These are phyloP conservation scores for Ensete ventricosum DNA, from an alignment of 176 grass and related monocot genomes.

Conservation along the genomic window DNA sequence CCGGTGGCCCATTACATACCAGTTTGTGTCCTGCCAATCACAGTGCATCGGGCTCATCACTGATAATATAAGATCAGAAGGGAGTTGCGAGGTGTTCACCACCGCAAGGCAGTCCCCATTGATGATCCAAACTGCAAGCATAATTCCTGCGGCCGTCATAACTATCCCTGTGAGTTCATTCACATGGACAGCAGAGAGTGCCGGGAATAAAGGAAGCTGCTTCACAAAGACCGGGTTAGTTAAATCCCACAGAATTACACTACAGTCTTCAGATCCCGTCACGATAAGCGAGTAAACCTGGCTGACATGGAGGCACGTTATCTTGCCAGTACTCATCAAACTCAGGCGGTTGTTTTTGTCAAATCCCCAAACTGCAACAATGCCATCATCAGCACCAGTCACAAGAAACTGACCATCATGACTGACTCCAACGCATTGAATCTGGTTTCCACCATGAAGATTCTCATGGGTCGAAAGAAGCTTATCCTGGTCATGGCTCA, in stretches of 20 bases:
- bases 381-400: constrained; percentile 82
- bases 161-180: constrained; percentile 86
- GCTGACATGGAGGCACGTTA: constrained; percentile 80
- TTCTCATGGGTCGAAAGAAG: constrained; percentile 87
- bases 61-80: constrained; percentile 95
- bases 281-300: constrained; percentile 87
- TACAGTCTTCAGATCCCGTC: constrained; percentile 88
- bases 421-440: constrained; percentile 88
- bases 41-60: constrained; percentile 61
- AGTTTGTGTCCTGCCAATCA: constrained; percentile 93
- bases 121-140: constrained; percentile 86
- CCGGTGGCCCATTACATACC: constrained; percentile 90
- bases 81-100: constrained; percentile 88
- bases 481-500: constrained; percentile 89
- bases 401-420: constrained; percentile 84
- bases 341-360: constrained; percentile 52
- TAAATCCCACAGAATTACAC: constrained; percentile 90
- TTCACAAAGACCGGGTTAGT: constrained; percentile 87
- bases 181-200: constrained; percentile 76
- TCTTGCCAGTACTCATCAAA: constrained; percentile 74
- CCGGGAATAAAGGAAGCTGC: constrained; percentile 77
- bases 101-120: constrained; percentile 92
- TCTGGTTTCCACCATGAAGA: constrained; percentile 88
- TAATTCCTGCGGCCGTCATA: constrained; percentile 77
- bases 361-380: constrained; percentile 86